phyloP scores from a whole-genome alignment of 495 filamentous ascomycete genomes.

The Geopyxis carbonaria region DNA sequence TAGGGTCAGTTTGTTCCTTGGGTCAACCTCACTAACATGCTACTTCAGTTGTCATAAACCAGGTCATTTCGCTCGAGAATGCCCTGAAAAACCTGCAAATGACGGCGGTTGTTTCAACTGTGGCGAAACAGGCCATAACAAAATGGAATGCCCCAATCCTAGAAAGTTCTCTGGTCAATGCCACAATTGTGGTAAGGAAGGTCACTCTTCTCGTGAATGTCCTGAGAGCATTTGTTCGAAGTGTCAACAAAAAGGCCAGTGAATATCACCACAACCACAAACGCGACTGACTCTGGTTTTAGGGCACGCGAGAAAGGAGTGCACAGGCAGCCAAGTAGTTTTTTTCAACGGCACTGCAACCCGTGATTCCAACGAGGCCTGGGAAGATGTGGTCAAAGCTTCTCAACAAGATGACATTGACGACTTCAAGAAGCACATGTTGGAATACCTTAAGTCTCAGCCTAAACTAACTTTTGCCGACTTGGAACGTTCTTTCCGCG shows the following conservation, averaged over 20 bases:
- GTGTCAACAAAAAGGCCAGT: too few relatives aligned
- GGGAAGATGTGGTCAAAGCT: slow-evolving; percentile 47
- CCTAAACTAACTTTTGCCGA: slow-evolving; percentile 48
- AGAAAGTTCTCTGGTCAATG: slow-evolving; percentile 55
- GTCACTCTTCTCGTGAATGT: too few relatives aligned
- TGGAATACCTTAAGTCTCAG: slow-evolving; percentile 56
- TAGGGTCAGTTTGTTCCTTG: too few relatives aligned
- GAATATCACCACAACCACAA: too few relatives aligned
- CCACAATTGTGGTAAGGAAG: slow-evolving; percentile 50
- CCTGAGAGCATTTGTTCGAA: too few relatives aligned
- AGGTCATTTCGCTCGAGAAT: slow-evolving; percentile 39
- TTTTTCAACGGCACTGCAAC: slow-evolving; percentile 44
- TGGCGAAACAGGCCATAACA: slow-evolving; percentile 46
- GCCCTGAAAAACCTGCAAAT: slow-evolving; percentile 46
- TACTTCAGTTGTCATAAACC: too few relatives aligned
- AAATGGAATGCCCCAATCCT: slow-evolving; percentile 42
- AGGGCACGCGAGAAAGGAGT: slow-evolving; percentile 53
- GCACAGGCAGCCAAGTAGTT: slow-evolving; percentile 51
- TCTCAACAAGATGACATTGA: slow-evolving; percentile 49
- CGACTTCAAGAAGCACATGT: slow-evolving; percentile 51
- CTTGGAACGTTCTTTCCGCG: slow-evolving; percentile 59
- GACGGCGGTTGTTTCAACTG: slow-evolving; percentile 61
- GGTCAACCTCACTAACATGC: neutral
- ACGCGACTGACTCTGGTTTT: slow-evolving; percentile 2
- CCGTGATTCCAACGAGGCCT: slow-evolving; percentile 46